Base-by-base conservation (phyloP, 352 stramenopile species). In the Phytophthora tubulina region DNA sequence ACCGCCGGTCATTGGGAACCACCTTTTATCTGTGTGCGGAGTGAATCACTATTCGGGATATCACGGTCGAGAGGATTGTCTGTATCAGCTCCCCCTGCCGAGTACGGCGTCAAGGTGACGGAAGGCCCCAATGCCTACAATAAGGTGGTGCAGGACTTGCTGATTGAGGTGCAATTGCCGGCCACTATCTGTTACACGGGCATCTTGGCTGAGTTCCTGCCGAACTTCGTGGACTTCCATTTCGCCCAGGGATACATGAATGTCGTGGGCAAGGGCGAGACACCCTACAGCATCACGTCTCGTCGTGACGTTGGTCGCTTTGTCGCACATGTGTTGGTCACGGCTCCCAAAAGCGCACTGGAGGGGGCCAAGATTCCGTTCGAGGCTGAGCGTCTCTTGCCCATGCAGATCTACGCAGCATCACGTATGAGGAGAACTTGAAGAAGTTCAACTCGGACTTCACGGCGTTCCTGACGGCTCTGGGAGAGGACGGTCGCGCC, bases 391-490 rank as follows among this genome's bases (percentile, higher is more conserved):
- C 36, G 36, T 13, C 6, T 42, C 3, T 42, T 3, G 36, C 36
- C 36, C 36, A 5, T 13, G 2, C 36, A 42, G 36, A 42, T 42
- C 36, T 42, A 13, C 36, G 36, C 6, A 42, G 3, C 36, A 9
- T 42, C 36, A 14, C 36, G 36, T 10, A 42, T 10, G 41, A 46
- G 41, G 41, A 46, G 41, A 46, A 46, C 41, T 11, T 6, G 41
- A 46, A 46, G 41, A 46, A 46, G 41, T 46, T 46, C 14, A 9
- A 46, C 41, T 27, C 41, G 15, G 41, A 46, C 41, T 46, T 46
- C 41, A 2, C 2, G 41, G 41, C 41, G 13, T 46, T 46, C 41
- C 41, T 46, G 1, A 46, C 41, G 41, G 4, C 41, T 4, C 14
- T 46, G 14, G 13, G 13, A 4, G 41, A 46, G 13, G 41, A 46